Percentiles rank a stretch among this genome's conserved stretches.
phyloP scores from a whole-genome alignment of 129 eudicot genomes.

The Smallanthus sonchifolius region DNA sequence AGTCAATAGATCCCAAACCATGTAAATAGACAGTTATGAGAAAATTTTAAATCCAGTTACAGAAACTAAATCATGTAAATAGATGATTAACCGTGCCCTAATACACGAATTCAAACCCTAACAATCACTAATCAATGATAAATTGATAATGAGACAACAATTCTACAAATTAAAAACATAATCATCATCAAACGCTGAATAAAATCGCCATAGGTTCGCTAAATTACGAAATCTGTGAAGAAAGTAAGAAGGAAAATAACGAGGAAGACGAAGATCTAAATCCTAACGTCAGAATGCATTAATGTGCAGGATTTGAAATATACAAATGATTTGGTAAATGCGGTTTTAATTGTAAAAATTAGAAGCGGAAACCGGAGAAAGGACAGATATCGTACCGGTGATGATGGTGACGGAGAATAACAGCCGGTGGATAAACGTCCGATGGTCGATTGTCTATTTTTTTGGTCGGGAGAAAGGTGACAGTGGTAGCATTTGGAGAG shows the following conservation, averaged over 20 bases:
- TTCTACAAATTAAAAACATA: constrained; percentile 9
- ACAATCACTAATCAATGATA: neutral
- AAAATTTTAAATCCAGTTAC: neutral
- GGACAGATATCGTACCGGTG: neutral
- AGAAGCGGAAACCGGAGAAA: neutral
- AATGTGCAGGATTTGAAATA: neutral
- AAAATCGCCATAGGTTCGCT: neutral
- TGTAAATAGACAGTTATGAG: neutral
- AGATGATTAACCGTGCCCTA: neutral
- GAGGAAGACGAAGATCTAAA: neutral
- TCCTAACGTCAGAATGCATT: neutral
- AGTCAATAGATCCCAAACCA: neutral
- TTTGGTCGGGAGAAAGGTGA: neutral
- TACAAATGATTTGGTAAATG: neutral
- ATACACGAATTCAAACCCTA: neutral
- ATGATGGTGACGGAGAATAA: neutral
- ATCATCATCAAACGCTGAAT: neutral
- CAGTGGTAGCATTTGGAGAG: neutral
- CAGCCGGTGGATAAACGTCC: neutral
- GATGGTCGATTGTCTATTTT: neutral
- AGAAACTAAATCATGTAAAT: neutral
- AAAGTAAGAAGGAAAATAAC: neutral
- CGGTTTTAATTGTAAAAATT: neutral
- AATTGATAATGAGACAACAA: neutral
- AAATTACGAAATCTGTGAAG: neutral